Conservation (phyloP, 495 filamentous ascomycete species). For the Corynascus novoguineensis region DNA sequence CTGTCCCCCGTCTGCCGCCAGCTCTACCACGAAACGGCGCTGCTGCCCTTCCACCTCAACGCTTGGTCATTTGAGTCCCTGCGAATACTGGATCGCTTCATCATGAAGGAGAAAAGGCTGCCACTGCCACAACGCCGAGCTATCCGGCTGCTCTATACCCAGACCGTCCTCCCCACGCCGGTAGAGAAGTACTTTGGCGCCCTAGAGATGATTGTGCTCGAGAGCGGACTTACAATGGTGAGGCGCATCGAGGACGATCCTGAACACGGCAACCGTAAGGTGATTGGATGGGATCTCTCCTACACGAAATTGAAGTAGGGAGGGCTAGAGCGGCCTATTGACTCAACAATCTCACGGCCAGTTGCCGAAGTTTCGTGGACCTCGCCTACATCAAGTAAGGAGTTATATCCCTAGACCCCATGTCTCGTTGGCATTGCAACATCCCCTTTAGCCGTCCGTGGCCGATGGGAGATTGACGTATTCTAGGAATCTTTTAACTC, state of each 20-base stretch:
- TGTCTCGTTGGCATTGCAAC: too few relatives aligned
- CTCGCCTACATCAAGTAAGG: too few relatives aligned
- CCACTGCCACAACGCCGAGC: slow-evolving; percentile 23
- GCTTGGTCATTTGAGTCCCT: slow-evolving; percentile 28
- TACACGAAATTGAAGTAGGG: neutral
- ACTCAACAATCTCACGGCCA: neutral
- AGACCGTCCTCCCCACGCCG: slow-evolving; percentile 10
- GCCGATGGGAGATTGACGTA: too few relatives aligned
- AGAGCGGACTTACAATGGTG: slow-evolving; percentile 14
- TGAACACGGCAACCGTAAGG: neutral
- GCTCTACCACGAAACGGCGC: slow-evolving; percentile 30
- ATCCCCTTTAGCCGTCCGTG: too few relatives aligned
- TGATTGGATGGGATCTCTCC: neutral
- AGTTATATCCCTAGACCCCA: too few relatives aligned
- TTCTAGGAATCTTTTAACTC: too few relatives aligned
- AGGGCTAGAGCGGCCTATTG: neutral
- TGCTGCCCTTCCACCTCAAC: slow-evolving; percentile 29
- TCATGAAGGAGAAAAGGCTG: slow-evolving; percentile 28
- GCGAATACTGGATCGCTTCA: slow-evolving; percentile 25
- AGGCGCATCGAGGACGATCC: neutral
- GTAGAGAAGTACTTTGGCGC: slow-evolving; percentile 23
- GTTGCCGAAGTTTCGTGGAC: too few relatives aligned
- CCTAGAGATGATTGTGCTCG: slow-evolving; percentile 20
- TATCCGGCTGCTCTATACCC: slow-evolving; percentile 24
- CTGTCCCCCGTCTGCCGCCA: slow-evolving; percentile 29